phyloP scores from a whole-genome alignment of 352 stramenopile species.

The Globisporangium uncinulatum region DNA sequence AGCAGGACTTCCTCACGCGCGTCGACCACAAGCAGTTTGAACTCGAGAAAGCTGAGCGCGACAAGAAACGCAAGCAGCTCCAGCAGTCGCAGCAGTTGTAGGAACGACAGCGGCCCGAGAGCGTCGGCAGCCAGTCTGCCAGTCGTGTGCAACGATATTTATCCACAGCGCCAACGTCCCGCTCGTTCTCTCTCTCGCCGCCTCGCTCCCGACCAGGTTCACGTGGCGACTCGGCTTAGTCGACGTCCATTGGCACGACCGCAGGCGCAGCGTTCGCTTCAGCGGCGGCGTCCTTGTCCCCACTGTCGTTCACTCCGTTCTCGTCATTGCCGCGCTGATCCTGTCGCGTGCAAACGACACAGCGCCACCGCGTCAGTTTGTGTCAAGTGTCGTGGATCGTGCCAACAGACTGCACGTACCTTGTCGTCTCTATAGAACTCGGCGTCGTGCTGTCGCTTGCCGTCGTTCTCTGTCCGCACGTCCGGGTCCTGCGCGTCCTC shows the following conservation, averaged over 20 bases:
- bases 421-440: constrained; percentile 84
- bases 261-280: constrained; percentile 51
- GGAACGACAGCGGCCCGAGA: not conserved
- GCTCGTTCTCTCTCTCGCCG: no score
- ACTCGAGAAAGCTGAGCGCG: constrained; percentile 83
- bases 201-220: not conserved
- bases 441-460: constrained; percentile 66
- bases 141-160: constrained; percentile 8
- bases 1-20: constrained; percentile 93
- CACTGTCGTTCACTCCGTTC: constrained; percentile 20
- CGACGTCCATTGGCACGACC: constrained; percentile 73
- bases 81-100: constrained; percentile 19
- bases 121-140: no score
- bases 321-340: constrained; percentile 53
- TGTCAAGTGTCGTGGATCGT: not conserved
- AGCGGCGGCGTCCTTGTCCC: constrained; percentile 17
- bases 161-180: not conserved
- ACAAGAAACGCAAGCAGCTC: constrained; percentile 60
- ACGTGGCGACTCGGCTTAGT: constrained; percentile 20
- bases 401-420: constrained; percentile 15
- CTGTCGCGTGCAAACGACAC: constrained; percentile 5
- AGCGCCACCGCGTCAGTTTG: not conserved
- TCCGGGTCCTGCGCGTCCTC: constrained; percentile 69
- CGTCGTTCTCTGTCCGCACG: constrained; percentile 62
- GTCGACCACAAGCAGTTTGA: constrained; percentile 88